These are phyloP conservation scores for Biscogniauxia mediterranea DNA, from an alignment of 2,329 filamentous ascomycete genomes.

Conservation along the genomic window DNA sequence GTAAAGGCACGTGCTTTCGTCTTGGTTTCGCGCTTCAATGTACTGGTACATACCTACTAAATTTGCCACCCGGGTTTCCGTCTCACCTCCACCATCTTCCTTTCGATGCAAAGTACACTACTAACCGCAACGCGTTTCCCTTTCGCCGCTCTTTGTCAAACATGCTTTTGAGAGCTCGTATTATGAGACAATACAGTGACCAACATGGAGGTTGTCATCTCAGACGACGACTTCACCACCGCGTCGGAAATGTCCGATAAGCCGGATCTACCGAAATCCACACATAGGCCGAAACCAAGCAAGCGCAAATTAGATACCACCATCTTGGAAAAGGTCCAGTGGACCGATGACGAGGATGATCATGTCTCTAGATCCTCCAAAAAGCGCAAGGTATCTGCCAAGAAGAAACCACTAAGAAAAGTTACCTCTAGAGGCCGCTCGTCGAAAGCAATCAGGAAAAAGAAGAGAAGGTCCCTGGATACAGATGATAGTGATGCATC, in stretches of 20 bases:
- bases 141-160: not conserved
- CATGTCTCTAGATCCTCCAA: constrained; percentile 17
- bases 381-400: constrained; percentile 22
- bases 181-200: constrained; percentile 3
- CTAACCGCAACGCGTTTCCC: not conserved
- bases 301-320: constrained; percentile 25
- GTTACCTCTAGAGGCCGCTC: constrained; percentile 10
- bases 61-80: not conserved
- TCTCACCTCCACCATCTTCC: no score
- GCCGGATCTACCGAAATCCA: constrained; percentile 3
- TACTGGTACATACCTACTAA: not conserved
- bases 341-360: constrained; percentile 29
- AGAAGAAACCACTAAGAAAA: constrained; percentile 18
- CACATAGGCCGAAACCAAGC: constrained; percentile 3
- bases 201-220: constrained; percentile 24
- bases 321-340: constrained; percentile 18
- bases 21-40: not conserved
- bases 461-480: constrained; percentile 16
- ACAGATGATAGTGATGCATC: constrained; percentile 28
- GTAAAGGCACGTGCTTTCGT: constrained; percentile 1
- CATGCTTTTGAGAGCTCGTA: not conserved
- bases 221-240: constrained; percentile 28
- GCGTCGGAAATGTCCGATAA: constrained; percentile 19
- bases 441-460: constrained; percentile 9
- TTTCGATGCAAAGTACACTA: not conserved